Evolutionary conservation across 495 filamentous ascomycete genomes (phyloP), one percentile per base, ranked within the genome.

Genomic region (Geoglossum glabrum): DNA sequence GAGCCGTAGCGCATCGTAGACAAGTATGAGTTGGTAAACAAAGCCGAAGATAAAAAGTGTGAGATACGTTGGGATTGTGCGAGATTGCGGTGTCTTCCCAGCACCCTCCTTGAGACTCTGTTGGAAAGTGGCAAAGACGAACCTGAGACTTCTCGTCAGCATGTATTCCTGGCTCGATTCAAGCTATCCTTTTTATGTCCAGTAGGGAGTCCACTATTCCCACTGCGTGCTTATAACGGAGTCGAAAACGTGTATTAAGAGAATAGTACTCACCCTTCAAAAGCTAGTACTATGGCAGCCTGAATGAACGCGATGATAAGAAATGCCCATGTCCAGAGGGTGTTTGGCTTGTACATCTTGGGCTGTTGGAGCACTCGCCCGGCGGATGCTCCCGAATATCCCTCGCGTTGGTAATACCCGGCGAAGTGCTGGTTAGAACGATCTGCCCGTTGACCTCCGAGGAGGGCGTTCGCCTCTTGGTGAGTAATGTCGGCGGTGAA

Each of bases 21-120:
- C 83, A 26, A 98, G 73, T 33, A 92, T 68, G 5, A 97, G 67
- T 64, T 95, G 81, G 71, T 97, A 98, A 57, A 98, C 65, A 70
- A 93, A 95, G 55, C 87, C 92, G 69, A 98, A 95, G 66, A 95
- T 93, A 71, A 96, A 93, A n/a, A 98, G 77, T 11, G 90, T 83
- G 26, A 98, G 75, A 70, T 66, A 70, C 57, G 70, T 71, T 31
- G 67, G 67, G 34, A 69, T 69, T 17, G 67, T 69, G 50, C 66
- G 68, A 19, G 65, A 62, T 34, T 68, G 64, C 9, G 66, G 62
- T 21, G 57, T 27, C 13, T 11, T 49, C 43, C 69, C 66, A 27
- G 61, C 58, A 30, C 70, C 61, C 31, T 68, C 58, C 33, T 62
- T 57, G 1, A 60, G 34, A 23, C 67, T 57, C 45, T 64, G 65